Conservation (phyloP, 2,329 filamentous ascomycete genomes). For the Diaporthe batatas region DNA sequence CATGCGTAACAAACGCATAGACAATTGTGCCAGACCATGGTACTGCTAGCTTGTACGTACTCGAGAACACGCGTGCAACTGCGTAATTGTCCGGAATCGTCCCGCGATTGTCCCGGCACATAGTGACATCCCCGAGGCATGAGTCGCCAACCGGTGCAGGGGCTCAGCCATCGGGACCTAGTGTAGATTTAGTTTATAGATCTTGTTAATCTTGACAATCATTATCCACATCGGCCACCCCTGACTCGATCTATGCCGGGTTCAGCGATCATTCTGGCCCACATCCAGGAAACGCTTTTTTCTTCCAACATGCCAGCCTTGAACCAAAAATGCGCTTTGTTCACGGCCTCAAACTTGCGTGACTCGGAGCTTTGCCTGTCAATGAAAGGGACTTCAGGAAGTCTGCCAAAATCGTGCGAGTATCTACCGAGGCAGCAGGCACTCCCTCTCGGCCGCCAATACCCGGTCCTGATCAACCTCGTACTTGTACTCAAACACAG, state of each 20-base stretch:
- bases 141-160: neutral
- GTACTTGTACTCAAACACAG: slow-evolving; percentile 33
- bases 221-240: too few species aligned
- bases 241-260: neutral
- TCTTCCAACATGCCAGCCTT: too few species aligned
- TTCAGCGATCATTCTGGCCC: neutral
- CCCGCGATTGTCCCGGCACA: neutral
- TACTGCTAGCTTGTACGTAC: neutral
- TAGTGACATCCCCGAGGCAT: neutral
- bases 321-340: accelerated
- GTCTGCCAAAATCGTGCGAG: neutral
- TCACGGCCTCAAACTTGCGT: neutral
- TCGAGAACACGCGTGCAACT: neutral
- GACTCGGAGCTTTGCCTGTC: neutral
- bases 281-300: neutral
- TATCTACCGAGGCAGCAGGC: slow-evolving; percentile 32
- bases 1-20: too few species aligned
- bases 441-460: slow-evolving; percentile 34
- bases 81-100: neutral
- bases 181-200: neutral
- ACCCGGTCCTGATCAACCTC: slow-evolving; percentile 31
- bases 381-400: neutral
- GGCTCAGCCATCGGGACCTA: neutral
- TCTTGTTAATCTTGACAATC: neutral
- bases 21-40: neutral